Percentiles rank a stretch among this genome's conserved stretches.
Conservation (phyloP, 768 basidiomycete genomes). For the Phlegmacium glaucopus region DNA sequence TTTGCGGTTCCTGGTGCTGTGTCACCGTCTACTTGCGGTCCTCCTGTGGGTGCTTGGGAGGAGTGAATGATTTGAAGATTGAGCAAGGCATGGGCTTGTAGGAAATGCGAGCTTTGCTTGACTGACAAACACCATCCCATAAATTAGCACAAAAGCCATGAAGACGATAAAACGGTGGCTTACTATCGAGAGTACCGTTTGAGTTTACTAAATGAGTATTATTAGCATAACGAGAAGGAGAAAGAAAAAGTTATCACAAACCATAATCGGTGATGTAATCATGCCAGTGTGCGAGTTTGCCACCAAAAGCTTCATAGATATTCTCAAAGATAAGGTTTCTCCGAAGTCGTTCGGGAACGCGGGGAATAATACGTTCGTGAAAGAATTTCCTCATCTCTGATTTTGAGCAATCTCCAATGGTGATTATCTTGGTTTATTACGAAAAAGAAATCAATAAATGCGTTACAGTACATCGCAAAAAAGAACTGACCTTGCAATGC, state of each 20-base stretch:
- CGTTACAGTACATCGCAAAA: not conserved
- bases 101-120: constrained; percentile 77
- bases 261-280: constrained; percentile 77
- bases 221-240: not conserved
- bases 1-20: constrained; percentile 24
- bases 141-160: not conserved
- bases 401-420: constrained; percentile 78
- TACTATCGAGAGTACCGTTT: constrained; percentile 68
- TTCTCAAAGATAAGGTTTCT: constrained; percentile 61
- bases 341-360: constrained; percentile 62
- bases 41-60: constrained; percentile 49
- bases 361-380: constrained; percentile 59
- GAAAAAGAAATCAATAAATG: not conserved
- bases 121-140: constrained; percentile 37
- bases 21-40: constrained; percentile 23
- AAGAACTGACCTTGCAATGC: constrained; percentile 63
- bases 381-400: constrained; percentile 67
- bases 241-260: constrained; percentile 25
- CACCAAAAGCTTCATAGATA: constrained; percentile 78
- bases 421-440: constrained; percentile 54
- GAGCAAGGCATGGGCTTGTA: constrained; percentile 79
- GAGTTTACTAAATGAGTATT: constrained; percentile 53
- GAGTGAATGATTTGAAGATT: constrained; percentile 89
- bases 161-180: constrained; percentile 19
- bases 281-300: constrained; percentile 80